Percentiles rank a stretch among this genome's conserved stretches.
These are phyloP conservation scores for Aspergillus udagawae DNA, from an alignment of 2,329 filamentous ascomycete species.

Conservation along the genomic window DNA sequence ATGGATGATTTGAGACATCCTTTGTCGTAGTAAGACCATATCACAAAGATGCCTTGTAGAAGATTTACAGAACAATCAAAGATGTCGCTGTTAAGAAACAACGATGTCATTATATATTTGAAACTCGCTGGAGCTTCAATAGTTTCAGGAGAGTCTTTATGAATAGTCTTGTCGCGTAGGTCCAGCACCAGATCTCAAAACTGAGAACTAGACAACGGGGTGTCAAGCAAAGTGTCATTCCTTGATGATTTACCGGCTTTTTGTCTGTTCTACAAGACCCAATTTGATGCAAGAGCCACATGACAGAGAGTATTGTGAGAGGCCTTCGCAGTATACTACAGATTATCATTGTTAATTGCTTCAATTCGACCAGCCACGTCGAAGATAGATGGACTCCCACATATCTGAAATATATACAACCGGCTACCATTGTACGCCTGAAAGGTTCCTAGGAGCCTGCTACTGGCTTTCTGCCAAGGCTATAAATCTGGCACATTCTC, in stretches of 20 bases:
- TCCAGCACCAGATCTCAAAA: not conserved
- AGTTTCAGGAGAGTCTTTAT: not conserved
- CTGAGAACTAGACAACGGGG: not conserved
- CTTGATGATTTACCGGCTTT: not conserved
- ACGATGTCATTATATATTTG: not conserved
- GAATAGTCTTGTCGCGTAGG: no score
- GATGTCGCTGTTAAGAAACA: not conserved
- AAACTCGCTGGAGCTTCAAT: no score
- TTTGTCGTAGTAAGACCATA: not conserved
- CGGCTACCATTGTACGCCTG: not conserved
- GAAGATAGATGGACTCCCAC: not conserved
- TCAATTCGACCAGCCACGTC: not conserved
- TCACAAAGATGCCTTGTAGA: not conserved
- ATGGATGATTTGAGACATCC: not conserved
- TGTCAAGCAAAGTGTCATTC: not conserved
- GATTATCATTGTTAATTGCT: not conserved
- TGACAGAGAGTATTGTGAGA: not conserved
- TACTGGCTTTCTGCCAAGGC: not conserved
- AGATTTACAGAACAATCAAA: not conserved
- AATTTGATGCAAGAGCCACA: not conserved
- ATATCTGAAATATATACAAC: not conserved
- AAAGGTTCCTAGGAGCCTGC: not conserved
- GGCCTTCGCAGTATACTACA: not conserved
- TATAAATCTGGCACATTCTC: slow-evolving; percentile 3
- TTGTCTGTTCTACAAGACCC: not conserved